A percentile compares a stretch with the other conserved stretches of the same genome.
Conservation (phyloP, 2,329 filamentous ascomycete genomes). For the Coniochaeta sp. region DNA sequence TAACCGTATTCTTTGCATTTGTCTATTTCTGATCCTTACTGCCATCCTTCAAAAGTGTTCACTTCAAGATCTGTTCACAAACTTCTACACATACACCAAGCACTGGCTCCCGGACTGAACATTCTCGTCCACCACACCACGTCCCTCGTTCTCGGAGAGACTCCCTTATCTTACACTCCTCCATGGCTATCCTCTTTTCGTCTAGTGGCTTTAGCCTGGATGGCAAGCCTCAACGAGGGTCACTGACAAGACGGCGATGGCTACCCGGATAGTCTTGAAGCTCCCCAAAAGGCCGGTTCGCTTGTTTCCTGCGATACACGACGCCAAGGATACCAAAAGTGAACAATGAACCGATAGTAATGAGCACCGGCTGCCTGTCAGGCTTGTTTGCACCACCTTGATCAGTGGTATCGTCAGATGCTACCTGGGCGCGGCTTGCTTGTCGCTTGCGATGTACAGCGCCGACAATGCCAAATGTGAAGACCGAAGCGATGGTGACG, state of each 20-base stretch:
- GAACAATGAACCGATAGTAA: conserved; percentile 6
- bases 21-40: neutral
- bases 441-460: conserved; percentile 2
- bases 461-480: conserved; percentile 8
- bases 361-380: conserved; percentile 5
- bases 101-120: no score
- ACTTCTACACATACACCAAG: neutral
- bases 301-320: conserved; percentile 2
- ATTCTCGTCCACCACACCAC: no score
- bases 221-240: neutral
- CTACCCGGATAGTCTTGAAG: neutral
- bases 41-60: neutral
- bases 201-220: neutral
- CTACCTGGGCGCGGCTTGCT: conserved; percentile 22
- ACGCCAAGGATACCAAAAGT: conserved; percentile 7
- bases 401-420: conserved; percentile 21
- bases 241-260: neutral
- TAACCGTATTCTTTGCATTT: neutral
- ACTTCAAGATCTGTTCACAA: neutral
- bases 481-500: conserved; percentile 4
- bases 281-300: neutral
- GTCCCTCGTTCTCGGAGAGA: no score
- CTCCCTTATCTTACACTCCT: neutral
- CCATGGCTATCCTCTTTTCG: no score
- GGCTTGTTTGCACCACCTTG: neutral